These are phyloP conservation scores for Piedraia hortae DNA, from an alignment of 2,329 filamentous ascomycete genomes.

Conservation along the genomic window DNA sequence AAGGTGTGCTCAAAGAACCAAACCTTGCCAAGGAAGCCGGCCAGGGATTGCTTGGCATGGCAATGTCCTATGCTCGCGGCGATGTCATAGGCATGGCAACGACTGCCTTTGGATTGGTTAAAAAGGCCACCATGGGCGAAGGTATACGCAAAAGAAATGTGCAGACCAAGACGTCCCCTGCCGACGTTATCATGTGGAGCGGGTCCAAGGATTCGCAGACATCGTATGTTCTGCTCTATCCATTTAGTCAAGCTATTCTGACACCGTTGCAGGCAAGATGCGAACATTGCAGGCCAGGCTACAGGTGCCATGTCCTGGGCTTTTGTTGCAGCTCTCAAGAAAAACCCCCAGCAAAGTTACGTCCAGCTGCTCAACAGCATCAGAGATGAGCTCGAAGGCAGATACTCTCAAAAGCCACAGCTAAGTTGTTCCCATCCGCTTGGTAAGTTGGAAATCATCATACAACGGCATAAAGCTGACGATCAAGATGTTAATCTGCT, in stretches of 20 bases:
- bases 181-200: conserved; percentile 94
- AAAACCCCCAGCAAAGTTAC: conserved; percentile 88
- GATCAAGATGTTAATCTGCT: conserved; percentile 16
- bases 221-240: conserved; percentile 32
- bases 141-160: conserved; percentile 53
- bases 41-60: conserved; percentile 39
- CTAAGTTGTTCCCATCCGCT: conserved; percentile 86
- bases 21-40: conserved; percentile 59
- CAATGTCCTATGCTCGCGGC: conserved; percentile 36
- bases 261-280: conserved; percentile 63
- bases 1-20: conserved; percentile 55
- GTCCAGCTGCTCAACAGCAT: conserved; percentile 88
- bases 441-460: conserved; percentile 30
- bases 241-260: too few species aligned
- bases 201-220: conserved; percentile 92
- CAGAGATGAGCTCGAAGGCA: conserved; percentile 58
- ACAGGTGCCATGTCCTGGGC: conserved; percentile 98
- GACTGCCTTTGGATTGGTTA: conserved; percentile 59
- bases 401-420: conserved; percentile 88
- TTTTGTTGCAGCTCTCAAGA: conserved; percentile 72
- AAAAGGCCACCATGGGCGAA: conserved; percentile 59
- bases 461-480: conserved; percentile 1
- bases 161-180: conserved; percentile 73
- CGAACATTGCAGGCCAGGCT: conserved; percentile 61
- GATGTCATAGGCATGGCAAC: conserved; percentile 60